A percentile compares a stretch with the other conserved stretches of the same genome.
Conservation (phyloP, 2,329 filamentous ascomycete genomes). For the Talaromyces sp. region DNA sequence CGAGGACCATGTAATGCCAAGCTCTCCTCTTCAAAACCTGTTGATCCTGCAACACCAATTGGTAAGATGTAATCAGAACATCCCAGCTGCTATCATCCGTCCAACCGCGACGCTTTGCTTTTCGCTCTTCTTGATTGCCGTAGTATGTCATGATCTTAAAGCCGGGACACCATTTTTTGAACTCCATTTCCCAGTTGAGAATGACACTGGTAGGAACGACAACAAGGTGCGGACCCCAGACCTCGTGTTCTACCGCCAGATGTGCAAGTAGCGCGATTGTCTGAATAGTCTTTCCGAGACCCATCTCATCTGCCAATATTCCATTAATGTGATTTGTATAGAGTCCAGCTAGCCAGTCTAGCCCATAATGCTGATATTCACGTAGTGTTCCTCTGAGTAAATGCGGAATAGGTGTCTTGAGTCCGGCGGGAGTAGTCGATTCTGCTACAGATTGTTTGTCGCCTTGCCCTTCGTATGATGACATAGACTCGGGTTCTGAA, state of each 20-base stretch:
- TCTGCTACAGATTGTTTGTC: slow-evolving; percentile 37
- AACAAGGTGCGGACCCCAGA: slow-evolving; percentile 95
- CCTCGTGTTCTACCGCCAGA: slow-evolving; percentile 80
- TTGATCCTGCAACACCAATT: slow-evolving; percentile 90
- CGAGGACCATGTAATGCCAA: slow-evolving; percentile 98
- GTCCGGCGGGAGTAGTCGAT: slow-evolving; percentile 39
- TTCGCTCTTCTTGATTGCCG: slow-evolving; percentile 86
- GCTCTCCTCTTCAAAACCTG: slow-evolving; percentile 86
- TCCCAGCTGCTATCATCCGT: slow-evolving; percentile 92
- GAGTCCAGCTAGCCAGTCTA: slow-evolving; percentile 92
- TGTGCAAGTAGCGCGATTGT: slow-evolving; percentile 93
- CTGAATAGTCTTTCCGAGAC: slow-evolving; percentile 95
- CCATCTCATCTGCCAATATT: slow-evolving; percentile 97
- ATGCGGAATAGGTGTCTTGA: slow-evolving; percentile 72
- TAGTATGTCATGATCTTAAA: slow-evolving; percentile 99
- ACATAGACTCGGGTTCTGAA: slow-evolving; percentile 45
- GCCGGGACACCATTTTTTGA: slow-evolving; percentile 95
- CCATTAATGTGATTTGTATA: slow-evolving; percentile 93
- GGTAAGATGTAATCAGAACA: slow-evolving; percentile 96
- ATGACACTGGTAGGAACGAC: slow-evolving; percentile 98
- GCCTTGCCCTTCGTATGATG: slow-evolving; percentile 36
- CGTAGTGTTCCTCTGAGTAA: slow-evolving; percentile 83
- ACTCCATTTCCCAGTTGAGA: slow-evolving; percentile 99
- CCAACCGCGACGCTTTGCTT: slow-evolving; percentile 88
- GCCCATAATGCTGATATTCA: slow-evolving; percentile 94